Evolutionary conservation across 345 rosid genomes (phyloP), one percentile per base, ranked within the genome.

Genomic region (Luvunga scandens): DNA sequence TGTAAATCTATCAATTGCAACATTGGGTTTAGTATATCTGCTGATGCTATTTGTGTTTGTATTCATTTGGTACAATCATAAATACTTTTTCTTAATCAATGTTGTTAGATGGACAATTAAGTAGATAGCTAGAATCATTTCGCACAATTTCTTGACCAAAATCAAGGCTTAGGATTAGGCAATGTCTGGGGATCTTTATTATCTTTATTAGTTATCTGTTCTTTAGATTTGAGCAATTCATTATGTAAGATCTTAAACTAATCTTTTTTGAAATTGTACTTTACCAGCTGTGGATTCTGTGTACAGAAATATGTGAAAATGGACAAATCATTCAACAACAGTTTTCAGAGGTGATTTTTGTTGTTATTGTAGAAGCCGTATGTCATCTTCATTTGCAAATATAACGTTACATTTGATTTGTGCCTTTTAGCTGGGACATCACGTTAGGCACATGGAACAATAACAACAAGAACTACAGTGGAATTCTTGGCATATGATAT

Each of bases 401-500:
- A 61, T 31, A 45, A 36, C 62, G 24, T 67, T 53, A 68, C 31
- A 6, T 72, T 48, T 50, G 4, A 27, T 45, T 60, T 74, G 31
- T 36, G 75, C 36, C n/a, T 60, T 68, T 24, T 6, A 42, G 34
- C 22, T 65, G 38, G 60, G 76, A 63, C 78, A 39, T 50, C 48
- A 73, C 78, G 25, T 50, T 36, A 25, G 59, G 33, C 22, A 39
- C 42, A 6, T 10, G 56, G 28, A 33, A 66, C 21, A 33, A 25
- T 69, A 74, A 68, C 21, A 33, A 21, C 75, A 74, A 67, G 70
- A 75, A 64, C 66, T 34, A 24, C 34, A 21, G 72, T 34, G 22
- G 72, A 59, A 55, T 64, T 24, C 31, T 69, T 67, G 76, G 72
- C 71, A 0, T 10, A 45, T 13, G 50, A 45, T 39, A 72, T 72